Evolutionary conservation across 495 filamentous ascomycete species (phyloP).

Genomic region (Neurospora tetraspora): DNA sequence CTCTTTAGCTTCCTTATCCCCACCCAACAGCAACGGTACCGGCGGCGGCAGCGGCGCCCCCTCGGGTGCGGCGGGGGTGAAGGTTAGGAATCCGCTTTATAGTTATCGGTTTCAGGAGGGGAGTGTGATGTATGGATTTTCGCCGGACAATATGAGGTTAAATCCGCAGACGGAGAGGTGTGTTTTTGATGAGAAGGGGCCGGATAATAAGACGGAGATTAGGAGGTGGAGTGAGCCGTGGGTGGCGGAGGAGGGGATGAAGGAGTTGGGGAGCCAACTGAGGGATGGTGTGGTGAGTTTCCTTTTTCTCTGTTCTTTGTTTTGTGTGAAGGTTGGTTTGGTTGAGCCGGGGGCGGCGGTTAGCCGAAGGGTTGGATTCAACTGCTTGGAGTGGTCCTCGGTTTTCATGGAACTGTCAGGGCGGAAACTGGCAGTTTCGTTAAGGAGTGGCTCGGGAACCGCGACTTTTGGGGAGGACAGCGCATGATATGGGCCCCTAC

Average conservation of each 20-base stretch:
- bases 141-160: neutral
- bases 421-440: neutral
- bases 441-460: too few relatives aligned
- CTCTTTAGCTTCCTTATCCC: neutral
- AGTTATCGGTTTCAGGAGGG: conserved; percentile 24
- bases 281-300: neutral
- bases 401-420: neutral
- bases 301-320: neutral
- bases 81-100: conserved; percentile 27
- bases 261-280: neutral
- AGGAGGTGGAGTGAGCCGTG: neutral
- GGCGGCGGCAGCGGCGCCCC: neutral
- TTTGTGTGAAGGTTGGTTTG: neutral
- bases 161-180: neutral
- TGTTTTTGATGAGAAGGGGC: neutral
- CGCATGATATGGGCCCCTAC: neutral
- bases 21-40: neutral
- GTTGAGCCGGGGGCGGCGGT: neutral
- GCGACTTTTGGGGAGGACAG: neutral
- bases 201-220: neutral
- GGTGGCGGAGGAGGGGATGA: neutral
- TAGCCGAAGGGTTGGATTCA: neutral
- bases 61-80: conserved; percentile 14
- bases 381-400: neutral
- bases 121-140: neutral